Evolutionary conservation across 495 filamentous ascomycete genomes (phyloP).

Genomic region (Venustampulla echinocandica): DNA sequence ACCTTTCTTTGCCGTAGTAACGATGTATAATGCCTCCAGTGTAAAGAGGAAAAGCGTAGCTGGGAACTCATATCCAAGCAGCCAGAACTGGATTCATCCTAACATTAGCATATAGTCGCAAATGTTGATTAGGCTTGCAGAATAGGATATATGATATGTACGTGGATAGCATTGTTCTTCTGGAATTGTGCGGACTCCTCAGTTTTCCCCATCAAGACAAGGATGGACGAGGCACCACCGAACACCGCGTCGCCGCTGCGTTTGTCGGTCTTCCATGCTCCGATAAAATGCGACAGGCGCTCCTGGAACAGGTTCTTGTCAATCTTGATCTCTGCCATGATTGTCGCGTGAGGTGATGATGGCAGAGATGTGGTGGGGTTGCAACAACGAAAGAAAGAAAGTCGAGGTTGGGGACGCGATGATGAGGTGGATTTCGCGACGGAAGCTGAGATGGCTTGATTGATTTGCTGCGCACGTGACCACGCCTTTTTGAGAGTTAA

Average conservation of each 20-base stretch:
- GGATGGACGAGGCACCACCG: slow-evolving; percentile 71
- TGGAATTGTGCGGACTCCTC: slow-evolving; percentile 74
- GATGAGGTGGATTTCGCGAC: neutral
- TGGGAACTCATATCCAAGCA: slow-evolving; percentile 97
- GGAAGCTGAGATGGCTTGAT: neutral
- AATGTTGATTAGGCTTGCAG: too few species aligned
- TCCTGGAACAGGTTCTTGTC: slow-evolving; percentile 87
- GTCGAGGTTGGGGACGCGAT: too few species aligned
- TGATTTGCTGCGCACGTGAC: too few species aligned
- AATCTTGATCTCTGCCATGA: slow-evolving; percentile 67
- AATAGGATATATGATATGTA: slow-evolving; percentile 47
- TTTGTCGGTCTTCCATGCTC: slow-evolving; percentile 93
- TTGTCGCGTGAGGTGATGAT: neutral
- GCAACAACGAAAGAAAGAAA: too few species aligned
- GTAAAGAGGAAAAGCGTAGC: slow-evolving; percentile 90
- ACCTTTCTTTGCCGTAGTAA: slow-evolving; percentile 98
- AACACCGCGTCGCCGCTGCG: slow-evolving; percentile 74
- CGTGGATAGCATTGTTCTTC: slow-evolving; percentile 94
- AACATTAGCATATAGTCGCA: too few species aligned
- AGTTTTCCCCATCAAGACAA: slow-evolving; percentile 88
- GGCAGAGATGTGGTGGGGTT: neutral
- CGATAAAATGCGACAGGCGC: slow-evolving; percentile 74
- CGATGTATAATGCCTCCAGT: slow-evolving; percentile 73
- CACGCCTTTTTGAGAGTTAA: too few species aligned
- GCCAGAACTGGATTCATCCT: too few species aligned